Conservation (phyloP, 2,329 filamentous ascomycete species). For the Aspergillus sp. region DNA sequence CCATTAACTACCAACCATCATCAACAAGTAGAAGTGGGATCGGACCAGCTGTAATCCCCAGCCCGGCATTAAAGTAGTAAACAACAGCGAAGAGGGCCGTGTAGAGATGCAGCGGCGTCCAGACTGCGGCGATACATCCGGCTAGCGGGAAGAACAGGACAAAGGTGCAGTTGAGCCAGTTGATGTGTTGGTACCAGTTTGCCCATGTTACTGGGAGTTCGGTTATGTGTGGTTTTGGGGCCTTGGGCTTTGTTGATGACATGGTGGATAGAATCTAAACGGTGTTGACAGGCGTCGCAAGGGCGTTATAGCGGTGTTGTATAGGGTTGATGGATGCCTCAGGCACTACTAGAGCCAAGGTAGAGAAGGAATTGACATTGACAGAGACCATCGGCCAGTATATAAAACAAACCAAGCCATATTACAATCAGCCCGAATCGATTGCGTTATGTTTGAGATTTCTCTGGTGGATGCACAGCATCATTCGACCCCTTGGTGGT, state of each 20-base stretch:
- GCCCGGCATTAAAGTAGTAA: slow-evolving; percentile 77
- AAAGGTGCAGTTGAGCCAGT: slow-evolving; percentile 81
- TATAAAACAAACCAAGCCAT: no score
- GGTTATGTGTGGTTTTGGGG: slow-evolving; percentile 72
- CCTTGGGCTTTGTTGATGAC: not conserved
- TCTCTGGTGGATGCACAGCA: not conserved
- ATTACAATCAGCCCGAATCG: no score
- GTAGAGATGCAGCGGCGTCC: slow-evolving; percentile 67
- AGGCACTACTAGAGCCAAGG: not conserved
- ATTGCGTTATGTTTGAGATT: not conserved
- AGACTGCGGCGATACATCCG: slow-evolving; percentile 70
- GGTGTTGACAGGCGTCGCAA: not conserved
- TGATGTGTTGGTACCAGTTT: slow-evolving; percentile 86
- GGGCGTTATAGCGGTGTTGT: not conserved
- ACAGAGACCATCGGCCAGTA: no score
- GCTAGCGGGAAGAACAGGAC: slow-evolving; percentile 72
- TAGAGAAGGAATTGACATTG: not conserved
- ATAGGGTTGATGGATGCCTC: not conserved
- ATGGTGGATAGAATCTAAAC: not conserved
- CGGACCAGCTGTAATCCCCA: slow-evolving; percentile 72
- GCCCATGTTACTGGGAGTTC: slow-evolving; percentile 72
- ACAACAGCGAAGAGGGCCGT: slow-evolving; percentile 68
- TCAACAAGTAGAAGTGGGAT: not conserved
- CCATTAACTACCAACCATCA: not conserved
- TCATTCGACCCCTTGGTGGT: not conserved